Evolutionary conservation across 164 flowering plant genomes (phyloP).

Genomic region (Aristolochia fimbriata): DNA sequence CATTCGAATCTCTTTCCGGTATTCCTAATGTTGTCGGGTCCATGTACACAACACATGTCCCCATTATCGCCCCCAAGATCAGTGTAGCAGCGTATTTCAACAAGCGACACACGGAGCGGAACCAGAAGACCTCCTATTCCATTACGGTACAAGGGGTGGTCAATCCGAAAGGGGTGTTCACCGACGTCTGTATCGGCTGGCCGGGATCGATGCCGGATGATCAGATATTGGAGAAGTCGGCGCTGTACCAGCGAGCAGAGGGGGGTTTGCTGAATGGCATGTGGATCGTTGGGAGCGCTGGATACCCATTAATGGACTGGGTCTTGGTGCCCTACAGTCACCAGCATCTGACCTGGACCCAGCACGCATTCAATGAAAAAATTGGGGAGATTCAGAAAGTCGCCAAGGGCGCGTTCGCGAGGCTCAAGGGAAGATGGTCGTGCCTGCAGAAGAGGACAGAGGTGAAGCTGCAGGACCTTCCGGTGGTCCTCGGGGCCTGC

Average conservation of each 20-base stretch:
- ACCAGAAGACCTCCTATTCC: constrained; percentile 81
- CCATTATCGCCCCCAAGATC: constrained; percentile 68
- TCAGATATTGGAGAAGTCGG: constrained; percentile 53
- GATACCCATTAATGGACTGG: constrained; percentile 66
- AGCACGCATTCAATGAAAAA: constrained; percentile 68
- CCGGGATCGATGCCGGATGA: constrained; percentile 80
- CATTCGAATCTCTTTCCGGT: constrained; percentile 43
- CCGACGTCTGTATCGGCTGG: constrained; percentile 76
- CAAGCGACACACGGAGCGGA: constrained; percentile 68
- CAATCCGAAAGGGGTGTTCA: constrained; percentile 51
- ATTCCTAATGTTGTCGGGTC: constrained; percentile 62
- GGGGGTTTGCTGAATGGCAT: constrained; percentile 35
- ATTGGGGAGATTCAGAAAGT: constrained; percentile 32
- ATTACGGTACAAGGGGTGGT: constrained; percentile 77
- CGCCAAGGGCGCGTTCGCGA: constrained; percentile 43
- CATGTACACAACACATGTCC: constrained; percentile 74
- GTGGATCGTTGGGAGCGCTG: constrained; percentile 54
- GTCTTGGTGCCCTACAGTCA: constrained; percentile 60
- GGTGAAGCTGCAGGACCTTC: constrained; percentile 73
- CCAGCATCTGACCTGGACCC: constrained; percentile 68
- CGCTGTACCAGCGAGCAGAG: constrained; percentile 39
- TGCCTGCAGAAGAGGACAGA: constrained; percentile 84
- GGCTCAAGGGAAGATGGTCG: constrained; percentile 67
- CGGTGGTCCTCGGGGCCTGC: constrained; percentile 74
- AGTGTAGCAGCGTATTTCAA: constrained; percentile 63